Conservation (phyloP, 2,329 filamentous ascomycete species). For the Simplicillium aogashimaense region DNA sequence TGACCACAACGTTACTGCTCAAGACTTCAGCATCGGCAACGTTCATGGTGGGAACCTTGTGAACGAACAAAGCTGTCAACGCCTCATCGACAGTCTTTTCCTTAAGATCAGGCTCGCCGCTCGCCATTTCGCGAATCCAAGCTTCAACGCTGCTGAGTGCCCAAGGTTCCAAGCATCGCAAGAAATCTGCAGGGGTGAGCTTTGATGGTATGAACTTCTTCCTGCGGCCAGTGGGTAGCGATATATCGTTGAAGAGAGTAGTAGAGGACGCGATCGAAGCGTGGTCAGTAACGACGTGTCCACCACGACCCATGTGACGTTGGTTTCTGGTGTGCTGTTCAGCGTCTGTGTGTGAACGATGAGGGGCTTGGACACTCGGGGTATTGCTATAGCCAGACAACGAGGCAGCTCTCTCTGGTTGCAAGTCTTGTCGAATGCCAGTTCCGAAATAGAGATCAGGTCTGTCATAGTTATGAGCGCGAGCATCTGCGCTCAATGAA, state of each 20-base stretch:
- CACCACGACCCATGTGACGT: slow-evolving; percentile 37
- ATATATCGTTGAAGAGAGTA: slow-evolving; percentile 68
- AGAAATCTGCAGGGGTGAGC: slow-evolving; percentile 70
- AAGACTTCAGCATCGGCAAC: slow-evolving; percentile 90
- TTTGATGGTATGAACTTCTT: slow-evolving; percentile 82
- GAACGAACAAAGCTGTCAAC: slow-evolving; percentile 78
- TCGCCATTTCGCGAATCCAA: slow-evolving; percentile 84
- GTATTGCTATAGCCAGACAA: slow-evolving; percentile 73
- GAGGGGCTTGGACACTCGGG: slow-evolving; percentile 70
- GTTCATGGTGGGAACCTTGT: slow-evolving; percentile 97
- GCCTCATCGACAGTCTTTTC: slow-evolving; percentile 79
- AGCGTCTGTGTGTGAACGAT: slow-evolving; percentile 88
- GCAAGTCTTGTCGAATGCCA: slow-evolving; percentile 23
- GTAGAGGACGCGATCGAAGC: slow-evolving; percentile 46
- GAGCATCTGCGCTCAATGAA: slow-evolving; percentile 37
- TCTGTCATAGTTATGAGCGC: slow-evolving; percentile 24
- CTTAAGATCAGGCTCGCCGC: slow-evolving; percentile 82
- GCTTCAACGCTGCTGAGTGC: slow-evolving; percentile 76
- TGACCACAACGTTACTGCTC: slow-evolving; percentile 63
- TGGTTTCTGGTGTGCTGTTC: slow-evolving; percentile 56
- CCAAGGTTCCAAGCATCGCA: slow-evolving; percentile 83
- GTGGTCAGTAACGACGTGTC: slow-evolving; percentile 44
- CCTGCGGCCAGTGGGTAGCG: slow-evolving; percentile 67
- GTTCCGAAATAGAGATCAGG: slow-evolving; percentile 40
- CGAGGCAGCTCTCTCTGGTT: slow-evolving; percentile 67